Base-by-base conservation (phyloP, 805 yeast genomes). In the Teunomyces cretensis region DNA sequence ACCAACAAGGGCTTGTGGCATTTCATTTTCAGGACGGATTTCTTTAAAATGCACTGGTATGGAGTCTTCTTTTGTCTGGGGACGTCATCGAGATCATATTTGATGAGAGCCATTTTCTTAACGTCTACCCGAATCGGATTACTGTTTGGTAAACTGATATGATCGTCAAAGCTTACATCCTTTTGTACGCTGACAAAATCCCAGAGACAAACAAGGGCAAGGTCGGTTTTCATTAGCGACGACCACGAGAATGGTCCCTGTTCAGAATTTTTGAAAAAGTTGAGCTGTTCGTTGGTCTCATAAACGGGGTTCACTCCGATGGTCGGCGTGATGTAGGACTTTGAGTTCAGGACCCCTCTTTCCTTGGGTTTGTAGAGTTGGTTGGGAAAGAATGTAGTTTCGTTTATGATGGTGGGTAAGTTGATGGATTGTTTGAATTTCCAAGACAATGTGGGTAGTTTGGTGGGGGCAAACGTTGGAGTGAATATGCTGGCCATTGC, bases 191-290 rank as follows among this genome's bases (percentile, higher is more conserved):
- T 30, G 9, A 47, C 37, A 33, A 41, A 47, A 16, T 27, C 42
- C 12, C 15, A 14, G 22, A 39, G 42, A 33, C 45, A 39, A 2
- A 16, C 32, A 12, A 45, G 27, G 5, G 42, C 43, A 9, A 44
- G 39, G 32, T 42, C 46, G 1, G 36, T 15, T 32, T 41, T 41
- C 15, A 45, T 32, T 24, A 47, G 42, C 28, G 41, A 44, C 11
- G 45, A 28, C 47, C 44, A 41, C 1, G 45, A 30, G 17, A 47
- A 44, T 9, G 45, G 45, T 1, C 43, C 45, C 9, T 17, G 15
- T 9, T 41, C 44, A 1, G 36, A 30, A 3, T 22, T 14, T 11
- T 33, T 30, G 28, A 36, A 44, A n/a, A 32, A 44, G 27, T 47
- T 35, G 9, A 30, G 33, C 6, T 9, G 11, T n/a, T 17, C 27